phyloP scores from a whole-genome alignment of 257 asterid species.

The Fraxinus excelsior region DNA sequence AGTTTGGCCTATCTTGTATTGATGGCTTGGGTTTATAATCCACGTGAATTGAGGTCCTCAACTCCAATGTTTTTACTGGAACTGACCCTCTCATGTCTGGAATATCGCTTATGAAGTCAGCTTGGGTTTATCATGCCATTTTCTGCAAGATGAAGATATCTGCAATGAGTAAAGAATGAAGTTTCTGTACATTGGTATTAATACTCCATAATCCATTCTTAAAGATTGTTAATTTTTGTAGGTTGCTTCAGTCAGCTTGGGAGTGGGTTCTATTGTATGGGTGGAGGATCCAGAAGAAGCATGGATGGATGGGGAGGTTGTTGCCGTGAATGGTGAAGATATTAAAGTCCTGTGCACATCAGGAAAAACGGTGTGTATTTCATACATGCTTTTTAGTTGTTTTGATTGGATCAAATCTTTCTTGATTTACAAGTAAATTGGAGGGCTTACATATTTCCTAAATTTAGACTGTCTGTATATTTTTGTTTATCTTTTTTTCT shows the following conservation, averaged over 20 bases:
- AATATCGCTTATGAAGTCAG: background rate
- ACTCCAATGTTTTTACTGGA: background rate
- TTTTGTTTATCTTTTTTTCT: background rate
- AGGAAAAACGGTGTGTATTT: constrained; percentile 24
- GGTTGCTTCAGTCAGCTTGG: constrained; percentile 24
- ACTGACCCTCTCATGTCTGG: background rate
- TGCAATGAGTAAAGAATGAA: background rate
- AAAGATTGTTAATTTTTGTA: constrained; percentile 7
- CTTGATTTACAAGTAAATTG: background rate
- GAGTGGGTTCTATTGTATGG: constrained; percentile 33
- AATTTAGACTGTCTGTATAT: background rate
- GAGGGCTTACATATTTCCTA: background rate
- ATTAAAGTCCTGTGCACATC: constrained; percentile 28
- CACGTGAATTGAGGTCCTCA: background rate
- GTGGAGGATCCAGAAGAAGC: constrained; percentile 35
- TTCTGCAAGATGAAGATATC: background rate
- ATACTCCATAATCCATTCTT: background rate
- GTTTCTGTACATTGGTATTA: background rate
- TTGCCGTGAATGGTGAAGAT: constrained; percentile 28
- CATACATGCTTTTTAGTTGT: background rate
- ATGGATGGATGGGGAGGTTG: constrained; percentile 31
- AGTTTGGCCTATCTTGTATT: background rate
- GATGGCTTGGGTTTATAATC: background rate
- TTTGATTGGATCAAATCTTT: background rate
- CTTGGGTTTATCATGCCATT: background rate